Base-by-base conservation (phyloP, 2,329 filamentous ascomycete genomes). In the Macrophomina pseudophaseolina region DNA sequence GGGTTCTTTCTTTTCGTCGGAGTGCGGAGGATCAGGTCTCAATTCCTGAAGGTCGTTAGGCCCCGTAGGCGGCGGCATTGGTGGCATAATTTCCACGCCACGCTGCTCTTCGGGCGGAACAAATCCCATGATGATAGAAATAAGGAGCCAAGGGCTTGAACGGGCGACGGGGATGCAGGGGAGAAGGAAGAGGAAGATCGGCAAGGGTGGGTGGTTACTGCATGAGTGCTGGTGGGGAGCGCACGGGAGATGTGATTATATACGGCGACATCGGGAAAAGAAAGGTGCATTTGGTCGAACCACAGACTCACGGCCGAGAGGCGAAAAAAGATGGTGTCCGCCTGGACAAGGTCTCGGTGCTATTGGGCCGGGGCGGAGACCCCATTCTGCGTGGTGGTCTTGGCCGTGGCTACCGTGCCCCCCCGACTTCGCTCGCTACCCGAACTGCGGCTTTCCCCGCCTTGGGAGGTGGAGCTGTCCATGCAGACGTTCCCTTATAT, bases 351-450 rank as follows among this genome's bases (percentile, higher is more conserved):
- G 14, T 14, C 38, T 35, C 23, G 38, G 12, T 11, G 11, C 30
- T 16, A 16, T n/a, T 46, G 35, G 35, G 18, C 16, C 28, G 23
- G 51, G 30, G 51, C 18, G 30, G 51, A 18, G 14, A 14, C 51
- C 18, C 32, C 51, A 53, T 53, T 35, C 56, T 59, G 11, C 16
- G 28, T 59, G 56, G 56, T n/a, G 40, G 56, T 23, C 56, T 59
- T 59, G 56, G 56, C 56, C 14, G 38, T 18, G 32, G 40, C 56
- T 59, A 18, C 53, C 56, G 56, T 32, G 38, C 18, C 7, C 52
- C 54, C 54, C 35, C 23, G 54, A 58, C 18, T 40, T 58, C 40
- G 56, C 40, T 42, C 56, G 33, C 28, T 33, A 16, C 11, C 40
- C 56, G n/a, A 33, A 8, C 33, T 40, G 56, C 16, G 35, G 54